phyloP scores from a whole-genome alignment of 176 grass and related monocot species.

The Paspalum vaginatum region DNA sequence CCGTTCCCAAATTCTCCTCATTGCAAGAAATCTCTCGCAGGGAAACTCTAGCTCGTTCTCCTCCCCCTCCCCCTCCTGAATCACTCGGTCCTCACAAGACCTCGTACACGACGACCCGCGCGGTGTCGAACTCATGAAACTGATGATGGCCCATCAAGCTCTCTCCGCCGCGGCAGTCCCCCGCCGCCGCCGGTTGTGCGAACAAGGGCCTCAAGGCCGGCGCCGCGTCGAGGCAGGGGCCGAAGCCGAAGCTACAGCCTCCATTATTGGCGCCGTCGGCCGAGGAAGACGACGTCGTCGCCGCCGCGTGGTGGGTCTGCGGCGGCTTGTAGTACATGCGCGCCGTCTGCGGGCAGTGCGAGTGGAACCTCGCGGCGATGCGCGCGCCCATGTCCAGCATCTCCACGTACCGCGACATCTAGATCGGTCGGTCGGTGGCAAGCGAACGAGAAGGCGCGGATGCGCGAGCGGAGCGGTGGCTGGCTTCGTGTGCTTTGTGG shows the following conservation, averaged over 20 bases:
- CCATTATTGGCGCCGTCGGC: background rate
- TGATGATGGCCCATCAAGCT: background rate
- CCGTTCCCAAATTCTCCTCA: too few relatives aligned
- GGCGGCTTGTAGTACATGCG: slow-evolving; percentile 88
- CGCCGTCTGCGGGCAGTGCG: slow-evolving; percentile 78
- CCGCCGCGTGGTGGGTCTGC: background rate
- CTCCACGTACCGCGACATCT: slow-evolving; percentile 64
- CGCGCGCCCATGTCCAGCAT: slow-evolving; percentile 69
- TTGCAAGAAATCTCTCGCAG: background rate
- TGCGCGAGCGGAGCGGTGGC: too few relatives aligned
- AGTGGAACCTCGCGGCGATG: slow-evolving; percentile 64
- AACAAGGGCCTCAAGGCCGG: slow-evolving; percentile 14
- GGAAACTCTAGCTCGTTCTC: background rate
- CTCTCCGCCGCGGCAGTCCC: background rate
- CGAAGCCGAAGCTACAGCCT: background rate
- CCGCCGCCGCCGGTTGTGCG: background rate
- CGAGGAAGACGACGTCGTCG: background rate
- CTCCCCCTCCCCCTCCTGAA: background rate
- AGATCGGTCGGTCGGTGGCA: too few relatives aligned
- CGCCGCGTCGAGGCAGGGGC: background rate
- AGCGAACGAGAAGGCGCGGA: too few relatives aligned
- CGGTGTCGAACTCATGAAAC: slow-evolving; percentile 24
- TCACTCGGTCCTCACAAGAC: background rate
- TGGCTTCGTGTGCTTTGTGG: too few relatives aligned
- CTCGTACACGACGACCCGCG: slow-evolving; percentile 44